Evolutionary conservation across 129 eudicot genomes (phyloP).

Genomic region (Flaveria linearis): DNA sequence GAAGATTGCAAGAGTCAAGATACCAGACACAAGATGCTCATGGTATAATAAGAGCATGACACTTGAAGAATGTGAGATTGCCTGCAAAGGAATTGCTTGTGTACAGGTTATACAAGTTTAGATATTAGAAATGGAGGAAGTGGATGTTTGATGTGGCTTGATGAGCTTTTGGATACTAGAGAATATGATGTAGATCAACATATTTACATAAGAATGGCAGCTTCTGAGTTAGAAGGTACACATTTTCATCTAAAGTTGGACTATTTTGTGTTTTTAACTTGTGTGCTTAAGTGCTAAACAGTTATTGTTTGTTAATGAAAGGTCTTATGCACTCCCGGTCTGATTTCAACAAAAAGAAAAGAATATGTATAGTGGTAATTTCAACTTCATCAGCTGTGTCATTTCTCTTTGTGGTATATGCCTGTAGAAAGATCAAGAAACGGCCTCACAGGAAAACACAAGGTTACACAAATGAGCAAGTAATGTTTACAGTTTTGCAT

Average conservation of each 20-base stretch:
- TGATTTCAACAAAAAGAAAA: neutral
- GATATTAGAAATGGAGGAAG: constrained; percentile 34
- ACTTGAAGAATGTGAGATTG: constrained; percentile 33
- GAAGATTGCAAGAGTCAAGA: constrained; percentile 16
- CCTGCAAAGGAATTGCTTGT: constrained; percentile 36
- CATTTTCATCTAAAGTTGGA: neutral
- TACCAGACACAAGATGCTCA: constrained; percentile 33
- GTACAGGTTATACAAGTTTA: constrained; percentile 39
- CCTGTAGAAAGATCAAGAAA: constrained; percentile 6
- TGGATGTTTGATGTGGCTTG: constrained; percentile 44
- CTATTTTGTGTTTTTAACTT: neutral
- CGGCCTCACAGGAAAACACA: neutral
- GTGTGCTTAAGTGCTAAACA: neutral
- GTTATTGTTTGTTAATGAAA: neutral
- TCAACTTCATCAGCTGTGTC: neutral
- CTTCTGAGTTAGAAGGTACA: constrained; percentile 31
- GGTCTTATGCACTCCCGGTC: neutral
- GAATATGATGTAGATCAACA: constrained; percentile 19
- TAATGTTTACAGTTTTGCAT: neutral
- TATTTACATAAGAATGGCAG: constrained; percentile 29
- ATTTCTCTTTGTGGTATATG: constrained; percentile 11
- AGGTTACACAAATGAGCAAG: constrained; percentile 4
- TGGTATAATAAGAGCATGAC: constrained; percentile 35
- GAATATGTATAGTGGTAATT: neutral
- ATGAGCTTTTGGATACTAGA: constrained; percentile 31